Base-by-base conservation (phyloP, 306 rosid species). In the Cucurbita argyrosperma region DNA sequence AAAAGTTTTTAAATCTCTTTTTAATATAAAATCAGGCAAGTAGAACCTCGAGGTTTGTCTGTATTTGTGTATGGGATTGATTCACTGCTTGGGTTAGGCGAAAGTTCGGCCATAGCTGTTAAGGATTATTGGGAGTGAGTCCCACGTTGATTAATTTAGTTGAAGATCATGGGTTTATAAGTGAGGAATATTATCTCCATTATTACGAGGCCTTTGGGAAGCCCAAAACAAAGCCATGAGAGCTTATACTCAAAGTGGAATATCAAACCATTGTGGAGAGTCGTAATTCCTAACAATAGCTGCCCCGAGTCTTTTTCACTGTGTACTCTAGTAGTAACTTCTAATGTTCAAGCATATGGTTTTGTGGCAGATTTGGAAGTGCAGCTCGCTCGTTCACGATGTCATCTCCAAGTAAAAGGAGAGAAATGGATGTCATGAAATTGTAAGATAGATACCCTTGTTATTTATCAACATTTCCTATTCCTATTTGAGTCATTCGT, bases 371-470 rank as follows among this genome's bases (percentile, higher is more conserved):
- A 87, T 80, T 74, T 81, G 79, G 82, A 73, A 77, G 83, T 74
- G 77, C 58, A 58, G 77, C 58, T 30, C 53, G 76, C 77, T 76
- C 40, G 49, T 75, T 76, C 81, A 85, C 79, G 74, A 95, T 95
- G 99, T 95, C 97, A 80, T 95, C 99, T 83, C 99, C 97, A 79
- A 91, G 97, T 87, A 95, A 95, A 87, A 88, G 99, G 80, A 86
- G 99, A 84, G 99, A 95, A 76, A 91, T 95, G 96, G 99, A 95
- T 87, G 99, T 95, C 72, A 91, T 91, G 99, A 95, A 95, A 81
- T 75, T 95, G 99, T 95, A 83, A 88, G 99, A 80, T 72, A 67
- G 99, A 78, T 69, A 71, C 57, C 63, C 37, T 19, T 26, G 70
- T 62, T 60, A 67, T 67, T 69, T 47, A 49, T 69, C 2, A 11